Base-by-base conservation (phyloP, 2,329 filamentous ascomycete genomes). In the Calonectria leucothoes region DNA sequence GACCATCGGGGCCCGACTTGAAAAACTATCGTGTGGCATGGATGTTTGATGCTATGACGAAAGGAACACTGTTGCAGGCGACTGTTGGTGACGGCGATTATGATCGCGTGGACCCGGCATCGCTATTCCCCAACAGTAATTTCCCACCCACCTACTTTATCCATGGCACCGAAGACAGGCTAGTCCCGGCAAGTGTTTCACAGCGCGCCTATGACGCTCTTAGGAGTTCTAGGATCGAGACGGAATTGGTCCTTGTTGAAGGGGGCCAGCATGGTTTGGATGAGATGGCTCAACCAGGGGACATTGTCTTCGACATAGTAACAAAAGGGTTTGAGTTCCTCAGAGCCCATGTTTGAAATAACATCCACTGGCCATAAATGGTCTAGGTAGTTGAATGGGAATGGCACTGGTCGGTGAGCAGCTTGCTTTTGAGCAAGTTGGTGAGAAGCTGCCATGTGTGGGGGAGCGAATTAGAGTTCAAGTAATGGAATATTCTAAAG, bases 381-480 rank as follows among this genome's bases (percentile, higher is more conserved):
- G 7, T 4, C 1, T 1, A n/a, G 17, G 17, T 1, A 1, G 17
- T 20, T n/a, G 7, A 7, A n/a, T 6, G 17, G 39, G 11, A 45
- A n/a, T 10, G 15, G 11, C 5, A 45, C 20, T n/a, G 20, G 2
- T n/a, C 20, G 11, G 39, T 45, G 8, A 20, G n/a, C 39, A 6
- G 4, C 20, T 45, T 45, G 17, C n/a, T 7, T 7, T 20, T 45
- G 20, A n/a, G 6, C 11, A 20, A 6, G 39, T 20, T 45, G 6
- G 2, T 17, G 8, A 45, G 3, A 6, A 45, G 39, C 4, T n/a
- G n/a, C n/a, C n/a, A n/a, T n/a, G n/a, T n/a, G n/a, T n/a, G n/a
- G n/a, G 39, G 39, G 4, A 8, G 39, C 7, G 6, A 45, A n/a
- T n/a, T n/a, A 8, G 39, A 45, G 20, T 10, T 45, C 8, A 20